Evolutionary conservation across 2,329 filamentous ascomycete genomes (phyloP), one percentile per base, ranked within the genome.

Genomic region (Talaromyces sp.): DNA sequence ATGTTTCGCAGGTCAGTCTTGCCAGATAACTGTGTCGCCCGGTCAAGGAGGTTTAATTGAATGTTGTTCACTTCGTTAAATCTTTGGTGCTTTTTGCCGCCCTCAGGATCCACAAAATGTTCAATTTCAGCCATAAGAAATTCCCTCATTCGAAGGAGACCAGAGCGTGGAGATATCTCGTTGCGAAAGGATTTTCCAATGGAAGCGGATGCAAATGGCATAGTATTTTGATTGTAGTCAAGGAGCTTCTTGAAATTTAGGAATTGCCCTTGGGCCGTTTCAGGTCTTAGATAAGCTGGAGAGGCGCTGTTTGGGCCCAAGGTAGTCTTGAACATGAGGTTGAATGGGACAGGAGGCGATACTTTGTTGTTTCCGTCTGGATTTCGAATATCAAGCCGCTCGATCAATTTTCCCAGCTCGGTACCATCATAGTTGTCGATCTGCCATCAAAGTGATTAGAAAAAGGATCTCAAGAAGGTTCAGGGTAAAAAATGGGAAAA

Each of bases 51-150:
- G 60, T 89, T 85, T 61, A 99, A 84, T 81, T 96, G 88, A 55
- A 94, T 79, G 68, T 96, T 82, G 72, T 91, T 88, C 62, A 98
- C 88, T 70, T 96, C 91, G 53, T 86, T 79, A 78, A 99, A 99
- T 63, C 92, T 89, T 58, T 84, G 79, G 76, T 99, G 95, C 80
- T 95, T 96, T 86, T 99, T 99, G 78, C 92, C 91, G 72, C 92
- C 87, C 72, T 94, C 83, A 12, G 95, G 95, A 72, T 98, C 95
- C 68, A 99, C 94, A 73, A 91, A 99, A 78, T 98, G 94, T 81
- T 99, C 95, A 69, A 99, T 96, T 79, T 99, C 95, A 27, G 94
- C 94, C 95, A 99, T 98, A 69, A 97, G 80, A 80, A 99, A 98
- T 77, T 99, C 95, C 69, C 95, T 90, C 51, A 99, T 95, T 69